Evolutionary conservation across 2,329 filamentous ascomycete genomes (phyloP), one percentile per base, ranked within the genome.

Genomic region (Neopestalotiopsis sp.): DNA sequence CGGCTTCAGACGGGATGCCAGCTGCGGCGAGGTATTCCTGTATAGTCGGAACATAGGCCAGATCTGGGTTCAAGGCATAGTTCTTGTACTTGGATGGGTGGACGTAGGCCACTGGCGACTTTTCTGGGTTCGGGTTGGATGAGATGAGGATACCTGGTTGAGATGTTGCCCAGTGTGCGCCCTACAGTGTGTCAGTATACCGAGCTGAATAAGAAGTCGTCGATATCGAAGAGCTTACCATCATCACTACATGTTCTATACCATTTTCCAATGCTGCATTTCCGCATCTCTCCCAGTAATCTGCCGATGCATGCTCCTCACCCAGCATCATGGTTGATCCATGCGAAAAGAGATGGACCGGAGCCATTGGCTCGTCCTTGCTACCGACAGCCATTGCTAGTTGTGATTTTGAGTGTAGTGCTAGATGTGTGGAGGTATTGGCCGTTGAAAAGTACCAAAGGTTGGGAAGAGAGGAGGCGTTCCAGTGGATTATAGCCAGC

Each of bases 291-390:
- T 90, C 90, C 90, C 90, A 92, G 79, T 91, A 92, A 24, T 84
- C 82, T 12, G 89, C 89, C 0, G 89, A 90, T 2, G 81, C 77
- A 14, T 86, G 88, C 72, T 90, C 85, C 74, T 92, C 90, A 45
- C 89, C 90, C 14, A 92, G 80, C 90, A 92, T 92, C 89, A 91
- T 91, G 52, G 90, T 92, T 14, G 89, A 91, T 75, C 90, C 90
- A 84, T 92, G 90, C 2, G 89, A 91, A 78, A 92, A 92, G 79
- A 91, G 88, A 75, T 91, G 87, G 0, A 91, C 88, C 1, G 89
- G 89, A 5, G 88, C 85, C 42, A 79, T 69, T 6, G 71, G 67
- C 64, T 60, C 69, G 4, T 67, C 66, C 34, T 62, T 58, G 20
- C 69, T 70, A 7, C 67, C 68, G 5, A 71, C 63, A 14, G 71